Base-by-base conservation (phyloP, 139 green algal species). In the Chlorella ohadii region DNA sequence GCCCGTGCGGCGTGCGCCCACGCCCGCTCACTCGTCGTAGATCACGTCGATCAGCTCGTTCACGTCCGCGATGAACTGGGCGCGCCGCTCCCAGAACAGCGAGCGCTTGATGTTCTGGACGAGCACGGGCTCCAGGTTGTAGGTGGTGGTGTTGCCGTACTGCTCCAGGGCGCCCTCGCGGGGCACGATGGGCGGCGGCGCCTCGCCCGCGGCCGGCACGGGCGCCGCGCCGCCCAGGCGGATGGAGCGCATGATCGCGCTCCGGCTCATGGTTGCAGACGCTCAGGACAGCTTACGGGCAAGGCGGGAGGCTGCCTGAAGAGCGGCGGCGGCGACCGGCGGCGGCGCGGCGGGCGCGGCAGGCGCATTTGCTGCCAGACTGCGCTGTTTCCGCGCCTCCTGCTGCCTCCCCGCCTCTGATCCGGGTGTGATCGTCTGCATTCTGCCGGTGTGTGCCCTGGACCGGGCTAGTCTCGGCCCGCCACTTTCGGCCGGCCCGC, bases 11-110 rank as follows among this genome's bases (percentile, higher is more conserved):
- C 12, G 2, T 13, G 51, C 51, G 51, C 64, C 1, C 25, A n/a
- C n/a, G n/a, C n/a, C 12, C n/a, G 6, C 81, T 72, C 65, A 90
- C 87, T n/a, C 88, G 19, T 95, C 75, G 78, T 94, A 96, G 36
- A 97, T 94, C 63, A 98, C 92, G 73, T 99, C 96, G 0, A 99
- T 91, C 0, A 98, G 84, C 47, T 98, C 93, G 4, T 90, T 67
- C 88, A 87, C 95, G 15, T 84, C 93, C 57, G 83, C 74, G 44
- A 96, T 72, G 39, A 92, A 79, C 22, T 85, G 70, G 78, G 90
- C 95, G 1, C 91, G 95, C 25, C 93, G 89, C 19, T 87, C 79
- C 78, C 92, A 97, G 82, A 96, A 98, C 33, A 94, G 89, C 0
- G 88, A 94, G 44, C 85, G 87, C 17, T 93, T 72, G 64, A 98